Evolutionary conservation across 129 eudicot genomes (phyloP), one percentile per base, ranked within the genome.

Genomic region (Flaveria brownii): DNA sequence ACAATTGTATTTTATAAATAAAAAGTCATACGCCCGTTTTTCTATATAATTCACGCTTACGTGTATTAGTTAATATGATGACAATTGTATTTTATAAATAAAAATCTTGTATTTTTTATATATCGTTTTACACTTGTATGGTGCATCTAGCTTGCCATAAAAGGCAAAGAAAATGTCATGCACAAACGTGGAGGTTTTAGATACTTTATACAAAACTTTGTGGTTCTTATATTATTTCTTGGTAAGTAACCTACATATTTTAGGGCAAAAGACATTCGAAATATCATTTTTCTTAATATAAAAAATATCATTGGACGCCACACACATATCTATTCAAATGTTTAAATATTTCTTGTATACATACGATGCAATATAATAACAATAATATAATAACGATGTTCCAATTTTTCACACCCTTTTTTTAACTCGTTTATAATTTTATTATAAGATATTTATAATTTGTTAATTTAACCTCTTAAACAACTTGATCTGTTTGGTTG

Each of bases 191-290:
- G 71, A 78, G 67, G 54, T 70, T 59, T 51, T 50, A 54, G 36
- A 67, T 49, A 36, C 6, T 14, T 67, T 77, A 22, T 52, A 39
- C 68, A 52, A 67, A 67, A 22, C 74, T 13, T 70, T 49, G 17
- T 70, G 52, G 71, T 56, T 60, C 60, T 17, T 61, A 71, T 45
- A 61, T 60, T 71, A 14, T 70, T 61, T 59, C 56, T 70, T 60
- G 82, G 82, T 71, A 78, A 78, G 82, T 61, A 78, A 78, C 77
- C 77, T 71, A 78, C 77, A 78, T 59, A 26, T 70, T 56, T 23
- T 17, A 7, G 12, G 62, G 13, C 62, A 56, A 20, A 20, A 56
- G 18, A 56, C 62, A 56, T 56, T 56, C 62, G 26, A 17, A 17
- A 56, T 56, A 56, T 56, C 11, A 18, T 36, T 4, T 36, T 36